Base-by-base conservation (phyloP, 345 rosid species). In the Viola odorata region DNA sequence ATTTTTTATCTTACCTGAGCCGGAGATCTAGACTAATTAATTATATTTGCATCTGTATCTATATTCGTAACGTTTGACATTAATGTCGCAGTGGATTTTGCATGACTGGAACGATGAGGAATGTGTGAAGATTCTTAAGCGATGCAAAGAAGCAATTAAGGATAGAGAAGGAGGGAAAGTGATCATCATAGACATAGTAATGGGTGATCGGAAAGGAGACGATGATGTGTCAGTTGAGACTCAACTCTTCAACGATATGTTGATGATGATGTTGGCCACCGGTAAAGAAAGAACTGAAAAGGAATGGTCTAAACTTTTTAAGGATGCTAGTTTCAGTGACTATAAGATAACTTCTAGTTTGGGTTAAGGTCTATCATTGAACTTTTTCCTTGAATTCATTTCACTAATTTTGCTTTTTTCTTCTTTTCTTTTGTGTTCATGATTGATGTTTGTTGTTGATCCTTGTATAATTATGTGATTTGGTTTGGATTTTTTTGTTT, bases 271-370 rank as follows among this genome's bases (percentile, higher is more conserved):
- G 2, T 1, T 56, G 16, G 5, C 5, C 13, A n/a, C 44, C 0
- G 70, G 73, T 0, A 42, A 53, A 48, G 68, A 71, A 56, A 57
- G 76, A 37, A 57, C 40, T 9, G 60, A 68, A 53, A 71, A 53
- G 17, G 66, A 71, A 45, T 62, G 69, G 79, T 53, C 69, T 1
- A 55, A 67, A n/a, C 73, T 75, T 53, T 67, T 75, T 11, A 13
- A 15, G 17, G 61, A 58, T 45, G 63, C 79, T 11, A 73, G 79
- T 2, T 75, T 75, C 41, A 59, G 14, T 14, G 1, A 39, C 10
- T 75, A 54, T 12, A 55, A 62, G 13, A 63, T 71, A 5, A 63
- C 6, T 6, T 66, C 67, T 0, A 15, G 39, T 1, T 12, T 62
- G 5, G 72, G 72, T 37, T 60, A 47, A 60, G 74, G 45, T 69